Base-by-base conservation (phyloP, 208 protist genomes). In the Zelonia costaricensis region DNA sequence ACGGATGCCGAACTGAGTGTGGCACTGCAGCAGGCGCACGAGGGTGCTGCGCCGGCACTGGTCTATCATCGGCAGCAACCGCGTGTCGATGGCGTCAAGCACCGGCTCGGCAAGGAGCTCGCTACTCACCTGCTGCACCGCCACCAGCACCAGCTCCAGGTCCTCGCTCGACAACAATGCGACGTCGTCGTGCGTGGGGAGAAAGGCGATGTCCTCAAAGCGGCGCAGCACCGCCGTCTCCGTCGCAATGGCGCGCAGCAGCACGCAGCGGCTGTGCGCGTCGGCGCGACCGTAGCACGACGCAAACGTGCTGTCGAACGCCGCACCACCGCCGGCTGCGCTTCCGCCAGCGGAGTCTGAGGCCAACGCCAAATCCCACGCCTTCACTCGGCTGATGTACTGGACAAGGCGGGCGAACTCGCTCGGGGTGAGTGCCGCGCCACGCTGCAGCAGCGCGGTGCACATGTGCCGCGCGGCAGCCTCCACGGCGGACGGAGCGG, bases 1-100 rank as follows among this genome's bases (percentile, higher is more conserved):
- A 45, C 92, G 77, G 12, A 96, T 42, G 43, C 49, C 30, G 46
- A 90, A 88, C 31, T 61, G 40, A 28, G 84, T 73, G 59, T 90
- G 82, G 57, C 87, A 94, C 74, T 93, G 91, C 30, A 96, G 52
- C 13, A 94, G 58, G 0, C 91, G 86, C 35, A 96, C 80, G 1
- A 93, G 57, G 9, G 86, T 86, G 62, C 87, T 94, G 33, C 80
- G 82, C 6, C 73, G 64, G 63, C 87, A 92, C 54, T 92, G 85
- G 27, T 74, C 68, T 5, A 92, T 40, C 13, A 64, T 45, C 12
- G 64, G 49, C 27, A 92, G 52, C 39, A 96, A 53, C 1, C 84
- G 83, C 4, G 81, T 94, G 30, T 79, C 86, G 18, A 96, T 78
- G 20, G 79, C 72, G 57, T 96, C 91, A 44, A 96, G 57, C 10